Evolutionary conservation across 768 basidiomycete species (phyloP).

Genomic region (Lentinula edodes): DNA sequence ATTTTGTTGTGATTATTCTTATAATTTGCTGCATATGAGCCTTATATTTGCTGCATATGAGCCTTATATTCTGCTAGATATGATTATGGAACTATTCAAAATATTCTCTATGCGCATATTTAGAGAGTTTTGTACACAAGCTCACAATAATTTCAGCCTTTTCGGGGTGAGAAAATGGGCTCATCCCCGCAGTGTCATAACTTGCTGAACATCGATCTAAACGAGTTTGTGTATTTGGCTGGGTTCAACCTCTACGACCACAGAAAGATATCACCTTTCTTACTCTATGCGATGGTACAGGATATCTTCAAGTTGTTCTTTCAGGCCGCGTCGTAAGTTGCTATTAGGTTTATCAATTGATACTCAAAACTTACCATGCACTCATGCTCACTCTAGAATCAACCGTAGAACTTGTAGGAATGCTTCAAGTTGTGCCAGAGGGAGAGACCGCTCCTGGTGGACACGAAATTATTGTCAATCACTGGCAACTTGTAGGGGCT

Average conservation of each 20-base stretch:
- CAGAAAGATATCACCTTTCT: constrained; percentile 95
- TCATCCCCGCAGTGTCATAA: constrained; percentile 19
- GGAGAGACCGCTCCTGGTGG: constrained; percentile 90
- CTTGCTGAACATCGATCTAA: constrained; percentile 57
- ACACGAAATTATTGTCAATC: constrained; percentile 91
- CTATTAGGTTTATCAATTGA: too few relatives aligned
- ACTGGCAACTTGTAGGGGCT: constrained; percentile 81
- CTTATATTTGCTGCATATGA: too few relatives aligned
- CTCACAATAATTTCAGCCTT: too few relatives aligned
- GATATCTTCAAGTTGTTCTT: constrained; percentile 88
- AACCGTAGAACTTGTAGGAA: constrained; percentile 82
- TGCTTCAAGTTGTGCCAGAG: constrained; percentile 80
- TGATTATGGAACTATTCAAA: too few relatives aligned
- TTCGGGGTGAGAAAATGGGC: too few relatives aligned
- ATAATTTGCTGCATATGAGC: too few relatives aligned
- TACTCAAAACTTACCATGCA: constrained; percentile 73
- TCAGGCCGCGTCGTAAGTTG: constrained; percentile 71
- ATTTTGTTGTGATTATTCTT: too few relatives aligned
- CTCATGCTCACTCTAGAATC: constrained; percentile 88
- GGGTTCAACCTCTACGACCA: constrained; percentile 91
- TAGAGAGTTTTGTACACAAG: too few relatives aligned
- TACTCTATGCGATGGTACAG: constrained; percentile 91
- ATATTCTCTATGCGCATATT: too few relatives aligned
- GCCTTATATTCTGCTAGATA: too few relatives aligned
- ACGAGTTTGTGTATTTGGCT: constrained; percentile 85